A percentile compares a stretch with the other conserved stretches of the same genome.
phyloP scores from a whole-genome alignment of 257 asterid genomes.

The Marsdenia floribunda region DNA sequence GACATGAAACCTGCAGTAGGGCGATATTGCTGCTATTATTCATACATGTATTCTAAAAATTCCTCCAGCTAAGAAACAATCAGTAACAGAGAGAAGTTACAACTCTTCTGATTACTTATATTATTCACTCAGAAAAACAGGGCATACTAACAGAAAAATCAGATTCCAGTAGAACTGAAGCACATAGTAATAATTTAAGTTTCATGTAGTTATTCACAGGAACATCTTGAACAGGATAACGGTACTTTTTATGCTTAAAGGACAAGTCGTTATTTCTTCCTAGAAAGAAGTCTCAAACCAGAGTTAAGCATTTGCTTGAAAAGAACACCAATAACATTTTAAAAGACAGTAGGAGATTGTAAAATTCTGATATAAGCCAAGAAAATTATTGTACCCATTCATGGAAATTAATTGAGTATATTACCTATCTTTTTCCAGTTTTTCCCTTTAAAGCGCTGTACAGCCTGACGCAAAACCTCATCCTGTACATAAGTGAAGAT shows the following conservation, averaged over 20 bases:
- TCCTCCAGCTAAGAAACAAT: neutral
- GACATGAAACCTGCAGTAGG: neutral
- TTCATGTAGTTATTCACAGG: neutral
- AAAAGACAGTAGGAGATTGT: neutral
- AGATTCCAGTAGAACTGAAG: neutral
- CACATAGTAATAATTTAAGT: neutral
- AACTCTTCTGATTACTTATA: neutral
- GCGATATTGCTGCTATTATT: neutral
- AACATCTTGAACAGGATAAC: neutral
- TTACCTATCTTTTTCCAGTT: constrained; percentile 96
- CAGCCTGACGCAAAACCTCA: constrained; percentile 75
- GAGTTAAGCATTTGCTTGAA: neutral
- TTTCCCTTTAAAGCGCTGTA: constrained; percentile 83
- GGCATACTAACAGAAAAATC: neutral
- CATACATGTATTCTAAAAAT: neutral
- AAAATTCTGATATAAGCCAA: neutral
- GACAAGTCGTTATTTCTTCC: neutral
- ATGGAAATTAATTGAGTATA: neutral
- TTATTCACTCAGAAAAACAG: neutral
- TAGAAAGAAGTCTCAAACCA: neutral
- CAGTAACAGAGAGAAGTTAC: neutral
- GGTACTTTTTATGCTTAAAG: neutral
- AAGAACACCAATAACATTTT: neutral
- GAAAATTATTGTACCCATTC: neutral
- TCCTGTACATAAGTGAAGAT: constrained; percentile 35